phyloP scores from a whole-genome alignment of 2,329 filamentous ascomycete genomes.

The Westerdykella sp. region DNA sequence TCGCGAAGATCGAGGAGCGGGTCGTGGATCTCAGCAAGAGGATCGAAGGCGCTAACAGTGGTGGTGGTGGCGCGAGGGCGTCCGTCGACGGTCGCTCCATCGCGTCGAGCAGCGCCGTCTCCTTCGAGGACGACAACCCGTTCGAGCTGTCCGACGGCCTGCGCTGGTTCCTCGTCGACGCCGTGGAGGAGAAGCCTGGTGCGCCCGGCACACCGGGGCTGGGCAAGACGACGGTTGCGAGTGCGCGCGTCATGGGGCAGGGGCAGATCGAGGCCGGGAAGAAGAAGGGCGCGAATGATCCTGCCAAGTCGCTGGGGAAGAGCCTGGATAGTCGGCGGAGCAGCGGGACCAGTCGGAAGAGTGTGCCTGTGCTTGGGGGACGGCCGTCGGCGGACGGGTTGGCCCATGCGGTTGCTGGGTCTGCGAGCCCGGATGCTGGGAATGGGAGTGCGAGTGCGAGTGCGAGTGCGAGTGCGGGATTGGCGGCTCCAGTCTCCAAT shows the following conservation, averaged over 20 bases:
- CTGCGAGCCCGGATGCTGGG: slow-evolving; percentile 11
- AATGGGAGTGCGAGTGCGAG: too few relatives aligned
- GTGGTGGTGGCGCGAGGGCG: slow-evolving; percentile 30
- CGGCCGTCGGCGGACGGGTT: slow-evolving; percentile 25
- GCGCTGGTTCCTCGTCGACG: slow-evolving; percentile 94
- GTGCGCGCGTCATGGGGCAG: slow-evolving; percentile 78
- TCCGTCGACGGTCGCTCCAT: slow-evolving; percentile 42
- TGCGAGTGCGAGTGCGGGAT: too few relatives aligned
- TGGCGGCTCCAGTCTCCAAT: slow-evolving; percentile 13
- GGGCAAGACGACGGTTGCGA: slow-evolving; percentile 84
- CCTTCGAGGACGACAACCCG: slow-evolving; percentile 83
- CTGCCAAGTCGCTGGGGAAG: slow-evolving; percentile 57
- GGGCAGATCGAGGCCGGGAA: slow-evolving; percentile 53
- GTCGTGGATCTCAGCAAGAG: slow-evolving; percentile 87
- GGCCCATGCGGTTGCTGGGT: slow-evolving; percentile 11
- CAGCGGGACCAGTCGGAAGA: slow-evolving; percentile 78
- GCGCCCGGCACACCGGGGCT: slow-evolving; percentile 83
- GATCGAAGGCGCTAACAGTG: slow-evolving; percentile 42
- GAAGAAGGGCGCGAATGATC: slow-evolving; percentile 41
- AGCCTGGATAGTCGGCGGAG: slow-evolving; percentile 87
- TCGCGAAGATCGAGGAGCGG: slow-evolving; percentile 83
- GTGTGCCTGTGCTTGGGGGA: slow-evolving; percentile 41
- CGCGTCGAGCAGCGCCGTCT: slow-evolving; percentile 49
- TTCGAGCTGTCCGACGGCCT: slow-evolving; percentile 94
- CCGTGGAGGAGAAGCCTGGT: slow-evolving; percentile 84